A percentile compares a stretch with the other conserved stretches of the same genome.
Conservation (phyloP, 2,329 filamentous ascomycete species). For the Passalora sequoiae region DNA sequence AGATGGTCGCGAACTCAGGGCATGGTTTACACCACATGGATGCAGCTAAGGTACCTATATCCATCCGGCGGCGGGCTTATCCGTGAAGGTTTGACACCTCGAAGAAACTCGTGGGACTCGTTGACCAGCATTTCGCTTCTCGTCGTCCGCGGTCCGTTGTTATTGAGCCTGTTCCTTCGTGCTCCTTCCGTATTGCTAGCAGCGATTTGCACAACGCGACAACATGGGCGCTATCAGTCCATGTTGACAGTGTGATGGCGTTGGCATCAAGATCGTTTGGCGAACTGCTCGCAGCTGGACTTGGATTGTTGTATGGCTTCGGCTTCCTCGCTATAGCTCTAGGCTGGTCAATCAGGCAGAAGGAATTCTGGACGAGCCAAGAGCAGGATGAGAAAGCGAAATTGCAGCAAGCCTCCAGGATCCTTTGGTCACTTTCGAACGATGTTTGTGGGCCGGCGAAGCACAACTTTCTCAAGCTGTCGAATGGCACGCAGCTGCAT, state of each 20-base stretch:
- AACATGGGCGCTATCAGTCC: too few relatives aligned
- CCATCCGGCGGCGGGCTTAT: too few relatives aligned
- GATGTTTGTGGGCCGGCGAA: conserved; percentile 39
- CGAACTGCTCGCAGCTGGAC: conserved; percentile 9
- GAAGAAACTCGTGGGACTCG: too few relatives aligned
- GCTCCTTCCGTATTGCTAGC: too few relatives aligned
- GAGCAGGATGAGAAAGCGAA: conserved; percentile 5
- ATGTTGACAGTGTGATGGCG: conserved; percentile 3
- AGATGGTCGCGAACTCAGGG: too few relatives aligned
- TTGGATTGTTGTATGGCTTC: conserved; percentile 15
- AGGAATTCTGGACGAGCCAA: conserved; percentile 13
- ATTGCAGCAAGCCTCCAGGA: conserved; percentile 43
- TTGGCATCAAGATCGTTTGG: background rate
- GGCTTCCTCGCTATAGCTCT: conserved; percentile 13
- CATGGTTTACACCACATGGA: too few relatives aligned
- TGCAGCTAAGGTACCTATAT: too few relatives aligned
- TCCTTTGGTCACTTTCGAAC: conserved; percentile 51
- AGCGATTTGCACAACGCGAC: too few relatives aligned
- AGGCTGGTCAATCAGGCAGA: conserved; percentile 12
- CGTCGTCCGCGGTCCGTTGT: too few relatives aligned
- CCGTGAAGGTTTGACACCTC: too few relatives aligned
- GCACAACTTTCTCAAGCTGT: conserved; percentile 50
- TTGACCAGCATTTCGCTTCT: too few relatives aligned
- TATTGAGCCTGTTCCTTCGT: too few relatives aligned
- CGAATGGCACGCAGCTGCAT: conserved; percentile 49